Evolutionary conservation across 805 yeast species (phyloP).

Genomic region (Myxozyma melibiosi): DNA sequence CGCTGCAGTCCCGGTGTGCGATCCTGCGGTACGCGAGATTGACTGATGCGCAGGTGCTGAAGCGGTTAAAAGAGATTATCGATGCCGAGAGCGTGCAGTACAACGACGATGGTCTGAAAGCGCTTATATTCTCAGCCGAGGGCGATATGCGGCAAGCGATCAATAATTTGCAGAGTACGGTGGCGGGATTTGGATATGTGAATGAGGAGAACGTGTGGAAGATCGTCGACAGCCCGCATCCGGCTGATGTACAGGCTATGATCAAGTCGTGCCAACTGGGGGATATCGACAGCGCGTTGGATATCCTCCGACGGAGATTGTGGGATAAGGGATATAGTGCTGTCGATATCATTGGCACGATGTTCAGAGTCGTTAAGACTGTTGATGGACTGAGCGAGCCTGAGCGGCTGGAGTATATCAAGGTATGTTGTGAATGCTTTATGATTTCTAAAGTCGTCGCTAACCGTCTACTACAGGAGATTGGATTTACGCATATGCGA

Average conservation of each 20-base stretch:
- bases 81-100: constrained; percentile 71
- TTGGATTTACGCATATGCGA: constrained; percentile 90
- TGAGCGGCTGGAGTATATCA: constrained; percentile 71
- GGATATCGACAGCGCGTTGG: constrained; percentile 66
- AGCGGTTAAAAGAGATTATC: constrained; percentile 70
- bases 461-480: constrained; percentile 48
- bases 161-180: constrained; percentile 90
- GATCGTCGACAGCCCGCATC: constrained; percentile 96
- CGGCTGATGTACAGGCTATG: constrained; percentile 75
- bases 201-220: constrained; percentile 90
- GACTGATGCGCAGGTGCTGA: constrained; percentile 80
- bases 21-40: constrained; percentile 81
- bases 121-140: constrained; percentile 91
- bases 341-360: constrained; percentile 86
- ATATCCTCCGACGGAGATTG: constrained; percentile 57
- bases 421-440: constrained; percentile 34
- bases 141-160: constrained; percentile 99
- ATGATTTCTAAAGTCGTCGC: background rate
- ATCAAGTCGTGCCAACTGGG: constrained; percentile 49
- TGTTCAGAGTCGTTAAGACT: constrained; percentile 84
- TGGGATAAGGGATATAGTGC: constrained; percentile 94
- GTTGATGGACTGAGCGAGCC: constrained; percentile 69
- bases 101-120: constrained; percentile 88
- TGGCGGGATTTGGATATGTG: constrained; percentile 91
- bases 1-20: constrained; percentile 95